Evolutionary conservation across 768 basidiomycete species (phyloP).

Genomic region (Trametes cingulata): DNA sequence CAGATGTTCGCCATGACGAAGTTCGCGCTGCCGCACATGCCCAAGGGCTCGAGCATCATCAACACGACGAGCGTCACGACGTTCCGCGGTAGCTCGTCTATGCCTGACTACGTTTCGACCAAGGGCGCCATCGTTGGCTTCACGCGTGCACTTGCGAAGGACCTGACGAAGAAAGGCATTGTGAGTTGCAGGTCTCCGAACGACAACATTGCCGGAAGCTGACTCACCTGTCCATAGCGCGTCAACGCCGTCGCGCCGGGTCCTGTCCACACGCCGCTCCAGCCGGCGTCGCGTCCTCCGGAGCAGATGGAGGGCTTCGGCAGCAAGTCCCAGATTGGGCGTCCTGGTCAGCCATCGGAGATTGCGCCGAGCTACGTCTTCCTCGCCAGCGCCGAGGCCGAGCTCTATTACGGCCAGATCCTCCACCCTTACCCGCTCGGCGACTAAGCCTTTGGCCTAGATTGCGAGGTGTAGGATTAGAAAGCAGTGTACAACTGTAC

Average conservation of each 20-base stretch:
- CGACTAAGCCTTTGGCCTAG: slow-evolving; percentile 1
- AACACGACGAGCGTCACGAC: slow-evolving; percentile 63
- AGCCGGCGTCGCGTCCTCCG: slow-evolving; percentile 52
- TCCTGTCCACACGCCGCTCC: slow-evolving; percentile 59
- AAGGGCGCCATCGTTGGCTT: slow-evolving; percentile 63
- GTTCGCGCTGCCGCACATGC: slow-evolving; percentile 57
- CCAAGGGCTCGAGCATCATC: slow-evolving; percentile 59
- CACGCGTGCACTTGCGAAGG: slow-evolving; percentile 53
- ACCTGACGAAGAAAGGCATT: slow-evolving; percentile 57
- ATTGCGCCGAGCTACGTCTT: slow-evolving; percentile 55
- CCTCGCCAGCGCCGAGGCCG: slow-evolving; percentile 40
- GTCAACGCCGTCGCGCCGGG: slow-evolving; percentile 41
- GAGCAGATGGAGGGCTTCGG: slow-evolving; percentile 59
- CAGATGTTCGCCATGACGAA: slow-evolving; percentile 60
- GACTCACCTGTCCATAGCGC: slow-evolving; percentile 7
- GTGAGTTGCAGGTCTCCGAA: slow-evolving; percentile 38
- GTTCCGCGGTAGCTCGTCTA: slow-evolving; percentile 39
- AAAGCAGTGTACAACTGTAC: background rate
- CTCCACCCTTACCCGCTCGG: slow-evolving; percentile 26
- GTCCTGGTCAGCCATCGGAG: slow-evolving; percentile 56
- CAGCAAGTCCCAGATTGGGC: slow-evolving; percentile 48
- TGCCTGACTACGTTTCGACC: slow-evolving; percentile 55
- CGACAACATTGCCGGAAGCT: background rate
- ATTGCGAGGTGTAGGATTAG: background rate
- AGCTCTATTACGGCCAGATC: slow-evolving; percentile 27